These are phyloP conservation scores for Letharia lupina DNA, from an alignment of 495 filamentous ascomycete genomes.

Conservation along the genomic window DNA sequence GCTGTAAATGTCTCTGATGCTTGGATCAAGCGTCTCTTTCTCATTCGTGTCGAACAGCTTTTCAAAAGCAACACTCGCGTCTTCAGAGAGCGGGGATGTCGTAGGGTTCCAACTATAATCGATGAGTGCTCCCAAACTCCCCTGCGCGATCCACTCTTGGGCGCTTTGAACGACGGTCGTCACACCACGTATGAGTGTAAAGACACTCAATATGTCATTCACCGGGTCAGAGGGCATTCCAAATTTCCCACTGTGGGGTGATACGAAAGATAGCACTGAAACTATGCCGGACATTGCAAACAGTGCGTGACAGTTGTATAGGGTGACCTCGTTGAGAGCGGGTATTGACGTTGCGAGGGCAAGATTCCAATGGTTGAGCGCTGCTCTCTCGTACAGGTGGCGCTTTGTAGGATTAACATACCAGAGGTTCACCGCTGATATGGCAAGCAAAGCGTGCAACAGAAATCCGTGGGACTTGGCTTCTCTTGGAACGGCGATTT, in stretches of 20 bases:
- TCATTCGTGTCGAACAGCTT: not conserved
- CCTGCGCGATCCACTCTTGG: slow-evolving; percentile 1
- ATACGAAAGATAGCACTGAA: not conserved
- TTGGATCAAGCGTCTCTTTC: not conserved
- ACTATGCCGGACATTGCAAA: not conserved
- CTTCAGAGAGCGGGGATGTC: not conserved
- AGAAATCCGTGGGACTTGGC: slow-evolving; percentile 9
- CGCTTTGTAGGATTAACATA: not conserved
- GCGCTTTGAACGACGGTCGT: slow-evolving; percentile 10
- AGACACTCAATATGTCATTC: slow-evolving; percentile 9
- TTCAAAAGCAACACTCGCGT: not conserved
- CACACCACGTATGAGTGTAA: slow-evolving; percentile 10
- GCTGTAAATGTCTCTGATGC: not conserved
- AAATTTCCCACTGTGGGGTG: not conserved
- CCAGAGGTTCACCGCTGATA: slow-evolving; percentile 1
- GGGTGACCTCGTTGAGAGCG: slow-evolving; percentile 4
- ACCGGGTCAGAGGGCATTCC: not conserved
- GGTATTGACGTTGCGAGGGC: slow-evolving; percentile 7
- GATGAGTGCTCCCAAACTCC: not conserved
- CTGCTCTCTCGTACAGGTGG: slow-evolving; percentile 5
- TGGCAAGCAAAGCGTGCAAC: slow-evolving; percentile 10
- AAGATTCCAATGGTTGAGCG: not conserved
- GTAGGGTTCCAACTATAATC: not conserved
- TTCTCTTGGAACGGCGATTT: slow-evolving; percentile 12
- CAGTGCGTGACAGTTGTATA: slow-evolving; percentile 7